These are phyloP conservation scores for Sophora flavescens DNA, from an alignment of 306 rosid genomes.

Conservation along the genomic window DNA sequence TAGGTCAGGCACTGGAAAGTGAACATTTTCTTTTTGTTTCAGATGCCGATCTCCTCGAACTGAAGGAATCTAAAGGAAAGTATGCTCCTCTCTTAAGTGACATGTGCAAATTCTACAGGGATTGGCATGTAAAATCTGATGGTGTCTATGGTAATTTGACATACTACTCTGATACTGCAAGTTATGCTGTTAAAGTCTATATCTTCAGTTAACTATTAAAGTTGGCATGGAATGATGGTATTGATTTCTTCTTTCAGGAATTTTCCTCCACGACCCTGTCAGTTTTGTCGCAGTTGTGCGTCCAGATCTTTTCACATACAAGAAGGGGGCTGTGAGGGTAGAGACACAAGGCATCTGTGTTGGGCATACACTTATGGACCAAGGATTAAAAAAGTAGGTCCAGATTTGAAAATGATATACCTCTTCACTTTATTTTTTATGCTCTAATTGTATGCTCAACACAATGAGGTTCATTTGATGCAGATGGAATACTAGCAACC, in stretches of 20 bases:
- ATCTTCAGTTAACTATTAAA: neutral
- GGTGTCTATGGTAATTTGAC: slow-evolving; percentile 71
- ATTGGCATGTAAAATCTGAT: slow-evolving; percentile 92
- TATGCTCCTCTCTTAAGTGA: slow-evolving; percentile 61
- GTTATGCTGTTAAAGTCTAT: slow-evolving; percentile 8
- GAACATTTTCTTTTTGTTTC: slow-evolving; percentile 49
- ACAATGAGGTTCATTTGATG: slow-evolving; percentile 36
- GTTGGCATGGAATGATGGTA: slow-evolving; percentile 38
- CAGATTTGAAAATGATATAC: slow-evolving; percentile 1
- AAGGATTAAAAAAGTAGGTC: slow-evolving; percentile 85
- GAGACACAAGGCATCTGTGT: slow-evolving; percentile 93
- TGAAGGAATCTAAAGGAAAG: slow-evolving; percentile 87
- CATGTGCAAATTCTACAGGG: slow-evolving; percentile 90
- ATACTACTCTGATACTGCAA: slow-evolving; percentile 3
- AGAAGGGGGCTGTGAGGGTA: slow-evolving; percentile 89
- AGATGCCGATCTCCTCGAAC: slow-evolving; percentile 83
- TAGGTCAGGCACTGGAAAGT: slow-evolving; percentile 31
- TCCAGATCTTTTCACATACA: slow-evolving; percentile 92
- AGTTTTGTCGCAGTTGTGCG: slow-evolving; percentile 86
- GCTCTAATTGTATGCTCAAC: neutral
- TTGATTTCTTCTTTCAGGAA: slow-evolving; percentile 65
- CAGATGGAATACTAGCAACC: slow-evolving; percentile 92
- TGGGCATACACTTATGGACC: slow-evolving; percentile 96
- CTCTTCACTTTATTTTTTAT: neutral
- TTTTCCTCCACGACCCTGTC: slow-evolving; percentile 96